Base-by-base conservation (phyloP, 1,284 basidiomycete genomes). In the Malassezia arunalokei region DNA sequence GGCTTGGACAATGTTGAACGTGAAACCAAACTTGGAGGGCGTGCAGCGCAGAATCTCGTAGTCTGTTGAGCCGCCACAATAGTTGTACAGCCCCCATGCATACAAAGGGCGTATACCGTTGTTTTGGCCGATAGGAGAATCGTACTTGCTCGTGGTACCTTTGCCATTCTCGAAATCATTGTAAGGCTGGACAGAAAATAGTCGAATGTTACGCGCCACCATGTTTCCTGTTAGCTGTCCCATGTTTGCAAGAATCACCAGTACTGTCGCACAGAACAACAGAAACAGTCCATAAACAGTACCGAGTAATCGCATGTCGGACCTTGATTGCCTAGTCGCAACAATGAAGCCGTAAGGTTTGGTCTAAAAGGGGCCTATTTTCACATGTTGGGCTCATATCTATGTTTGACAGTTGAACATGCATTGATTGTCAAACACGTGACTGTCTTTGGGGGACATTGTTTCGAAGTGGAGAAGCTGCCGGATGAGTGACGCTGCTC, bases 211-310 rank as follows among this genome's bases (percentile, higher is more conserved):
- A 17, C 68, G 63, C 3, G 69, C 57, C 17, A 72, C 69, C 42
- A 72, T 63, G 60, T 72, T 72, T 41, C 63, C 48, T 33, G 65
- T 59, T 12, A 71, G 42, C 49, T 71, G 68, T 17, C 66, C 64
- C 27, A 71, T 63, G 58, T 70, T 68, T 47, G 58, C 66, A 30
- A 72, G 53, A 15, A 72, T 63, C 30, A 51, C 55, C 20, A 72
- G 57, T 32, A 63, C 56, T 40, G 65, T 64, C 9, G 69, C 69
- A 29, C 59, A 54, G 42, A 72, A 71, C 17, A 66, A 59, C 24
- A 72, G 62, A 53, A 72, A 64, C 45, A 68, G 63, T 45, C 44
- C 44, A 12, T 38, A 12, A 6, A 39, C 14, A 27, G 44, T 24
- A 17, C 27, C 12, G 12, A 20, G 29, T 12, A 47, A 38, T 6